These are phyloP conservation scores for Mycena kentingensis DNA, from an alignment of 768 basidiomycete genomes.

Conservation along the genomic window DNA sequence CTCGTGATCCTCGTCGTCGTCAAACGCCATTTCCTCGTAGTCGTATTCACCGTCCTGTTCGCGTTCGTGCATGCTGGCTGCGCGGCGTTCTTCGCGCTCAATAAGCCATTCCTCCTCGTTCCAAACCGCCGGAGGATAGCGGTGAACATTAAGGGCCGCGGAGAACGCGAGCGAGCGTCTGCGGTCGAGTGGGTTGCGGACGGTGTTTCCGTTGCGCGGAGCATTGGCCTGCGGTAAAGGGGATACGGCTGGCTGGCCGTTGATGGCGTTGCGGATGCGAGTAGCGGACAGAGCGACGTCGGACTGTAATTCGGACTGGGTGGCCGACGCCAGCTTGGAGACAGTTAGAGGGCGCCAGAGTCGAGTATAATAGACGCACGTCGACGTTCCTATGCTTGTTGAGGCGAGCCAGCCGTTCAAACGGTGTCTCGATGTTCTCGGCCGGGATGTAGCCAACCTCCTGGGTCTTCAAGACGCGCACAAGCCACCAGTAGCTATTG, in stretches of 20 bases:
- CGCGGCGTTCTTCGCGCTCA: constrained; percentile 46
- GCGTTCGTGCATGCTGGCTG: constrained; percentile 16
- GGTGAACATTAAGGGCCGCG: constrained; percentile 61
- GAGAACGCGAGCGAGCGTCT: constrained; percentile 69
- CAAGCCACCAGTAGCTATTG: constrained; percentile 99
- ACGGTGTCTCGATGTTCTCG: constrained; percentile 98
- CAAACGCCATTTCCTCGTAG: constrained; percentile 19
- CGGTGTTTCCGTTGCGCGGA: constrained; percentile 30
- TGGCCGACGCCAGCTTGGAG: constrained; percentile 69
- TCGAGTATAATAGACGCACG: constrained; percentile 49
- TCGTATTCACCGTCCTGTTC: constrained; percentile 16
- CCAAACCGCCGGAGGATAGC: constrained; percentile 85
- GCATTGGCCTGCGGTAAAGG: constrained; percentile 43
- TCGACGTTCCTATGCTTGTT: constrained; percentile 98
- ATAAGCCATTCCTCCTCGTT: constrained; percentile 60
- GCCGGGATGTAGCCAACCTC: constrained; percentile 99
- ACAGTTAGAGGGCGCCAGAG: constrained; percentile 9
- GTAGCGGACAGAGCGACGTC: constrained; percentile 52
- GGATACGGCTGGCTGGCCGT: constrained; percentile 48
- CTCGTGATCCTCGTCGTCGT: constrained; percentile 55
- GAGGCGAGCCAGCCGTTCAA: constrained; percentile 89
- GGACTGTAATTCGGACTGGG: constrained; percentile 67
- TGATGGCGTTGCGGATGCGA: constrained; percentile 54
- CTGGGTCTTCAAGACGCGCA: constrained; percentile 96
- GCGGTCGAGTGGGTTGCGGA: constrained; percentile 31